Conservation (phyloP, 2,329 filamentous ascomycete species). For the Hymenoscyphus linearis region DNA sequence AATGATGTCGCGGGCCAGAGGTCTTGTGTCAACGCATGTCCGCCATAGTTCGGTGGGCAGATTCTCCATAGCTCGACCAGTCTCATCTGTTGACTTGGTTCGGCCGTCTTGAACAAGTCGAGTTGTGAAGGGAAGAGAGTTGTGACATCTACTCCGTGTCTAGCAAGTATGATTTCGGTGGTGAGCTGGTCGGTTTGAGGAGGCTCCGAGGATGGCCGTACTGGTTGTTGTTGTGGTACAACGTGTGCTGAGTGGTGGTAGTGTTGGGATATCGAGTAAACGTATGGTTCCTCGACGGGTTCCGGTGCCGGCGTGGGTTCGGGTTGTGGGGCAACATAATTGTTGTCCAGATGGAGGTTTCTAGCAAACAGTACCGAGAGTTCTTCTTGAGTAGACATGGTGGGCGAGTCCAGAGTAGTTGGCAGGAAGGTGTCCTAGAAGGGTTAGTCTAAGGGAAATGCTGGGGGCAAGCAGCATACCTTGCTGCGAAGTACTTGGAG, state of each 20-base stretch:
- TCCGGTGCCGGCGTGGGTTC: constrained; percentile 29
- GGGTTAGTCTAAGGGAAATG: constrained; percentile 20
- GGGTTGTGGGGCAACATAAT: constrained; percentile 25
- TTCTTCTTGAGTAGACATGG: constrained; percentile 70
- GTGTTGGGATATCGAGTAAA: constrained; percentile 74
- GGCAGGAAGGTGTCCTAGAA: constrained; percentile 29
- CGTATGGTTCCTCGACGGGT: constrained; percentile 43
- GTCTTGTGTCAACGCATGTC: constrained; percentile 52
- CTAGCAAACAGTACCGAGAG: constrained; percentile 74
- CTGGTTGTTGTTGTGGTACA: constrained; percentile 40
- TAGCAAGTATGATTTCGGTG: constrained; percentile 53
- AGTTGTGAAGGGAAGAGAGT: constrained; percentile 70
- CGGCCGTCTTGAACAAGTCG: constrained; percentile 71
- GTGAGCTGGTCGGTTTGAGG: constrained; percentile 44
- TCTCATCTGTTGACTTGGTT: constrained; percentile 64
- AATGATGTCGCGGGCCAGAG: constrained; percentile 52
- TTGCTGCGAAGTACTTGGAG: constrained; percentile 26
- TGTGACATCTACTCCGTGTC: constrained; percentile 64
- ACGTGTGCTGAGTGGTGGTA: constrained; percentile 77
- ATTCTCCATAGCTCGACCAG: constrained; percentile 83
- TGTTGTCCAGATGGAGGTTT: constrained; percentile 59
- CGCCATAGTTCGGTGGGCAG: constrained; percentile 59
- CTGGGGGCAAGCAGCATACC: constrained; percentile 26
- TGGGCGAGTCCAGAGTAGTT: constrained; percentile 36
- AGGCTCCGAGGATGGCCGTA: constrained; percentile 47